Base-by-base conservation (phyloP, 768 basidiomycete genomes). In the Ephemerocybe angulata region DNA sequence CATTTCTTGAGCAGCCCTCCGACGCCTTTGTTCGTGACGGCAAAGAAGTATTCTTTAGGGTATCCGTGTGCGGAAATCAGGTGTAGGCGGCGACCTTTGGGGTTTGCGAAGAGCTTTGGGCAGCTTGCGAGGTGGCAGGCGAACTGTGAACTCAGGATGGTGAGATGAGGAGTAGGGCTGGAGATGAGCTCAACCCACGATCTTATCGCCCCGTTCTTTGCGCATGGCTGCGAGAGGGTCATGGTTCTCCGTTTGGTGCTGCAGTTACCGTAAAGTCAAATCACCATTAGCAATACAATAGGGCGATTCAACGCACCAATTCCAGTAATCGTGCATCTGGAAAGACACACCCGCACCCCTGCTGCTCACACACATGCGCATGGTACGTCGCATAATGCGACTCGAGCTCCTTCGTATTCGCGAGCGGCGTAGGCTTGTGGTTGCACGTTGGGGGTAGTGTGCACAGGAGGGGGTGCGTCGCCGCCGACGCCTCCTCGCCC, bases 11-110 rank as follows among this genome's bases (percentile, higher is more conserved):
- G 67, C 17, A 93, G 71, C 3, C 87, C 89, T 12, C 90, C 91
- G 12, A 93, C 83, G 21, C 93, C 93, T 65, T 90, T 93, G 70
- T 94, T 94, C 15, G 90, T 93, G 19, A 96, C 87, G 19, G 88
- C 83, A 66, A 95, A 96, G 70, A 92, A 95, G 68, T 87, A 96
- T 63, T 93, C 83, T 65, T 90, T 90, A 4, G 93, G 92, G 65
- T 87, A 96, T 49, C 78, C 82, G 62, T 96, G 93, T 13, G 76
- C 82, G 61, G 86, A 78, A 43, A 95, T 90, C 50, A 96, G 79
- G 72, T 95, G 93, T 41, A 89, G 74, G 22, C 93, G 75, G 17
- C 93, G 79, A 15, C 81, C 71, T 68, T 89, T 92, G 0, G 93
- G 93, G 1, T 82, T 86, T 7, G 71, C 64, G 66, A 93, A 95